Base-by-base conservation (phyloP, 345 rosid genomes). In the Viola odorata region DNA sequence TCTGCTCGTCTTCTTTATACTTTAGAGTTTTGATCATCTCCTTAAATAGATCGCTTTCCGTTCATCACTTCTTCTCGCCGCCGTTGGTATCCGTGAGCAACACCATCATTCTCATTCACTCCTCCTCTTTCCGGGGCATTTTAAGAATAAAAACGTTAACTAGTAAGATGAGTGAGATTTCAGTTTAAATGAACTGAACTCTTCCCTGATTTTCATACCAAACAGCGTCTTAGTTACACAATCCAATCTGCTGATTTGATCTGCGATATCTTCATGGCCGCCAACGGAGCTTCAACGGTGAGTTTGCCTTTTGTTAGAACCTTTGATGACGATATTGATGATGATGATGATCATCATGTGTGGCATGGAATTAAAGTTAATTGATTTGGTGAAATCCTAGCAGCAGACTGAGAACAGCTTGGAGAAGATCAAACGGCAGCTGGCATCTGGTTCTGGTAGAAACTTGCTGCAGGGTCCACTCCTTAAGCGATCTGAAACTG, bases 401-500 rank as follows among this genome's bases (percentile, higher is more conserved):
- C 42, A 63, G 66, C 68, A 75, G 61, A 78, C 87, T 6, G 90
- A 83, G 69, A 86, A 75, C 76, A 88, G 95, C 17, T 55, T 39
- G 82, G 99, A 91, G 73, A 91, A 75, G 91, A 91, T 95, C 82
- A 95, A 95, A 76, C 80, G 99, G 69, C 96, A 95, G 71, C 62
- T 95, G 52, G 94, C 97, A 39, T 84, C 97, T 6, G 96, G 96
- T 75, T 91, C 99, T 50, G 94, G 96, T 53, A 73, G 96, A 59
- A 86, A 79, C 61, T 77, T 91, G 78, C 73, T 95, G 57, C 97
- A 95, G 69, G 99, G 99, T 50, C 99, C 99, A 3, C 96, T 95
- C 67, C 91, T 81, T 64, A 95, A 95, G 84, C 95, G 99, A 75
- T 95, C 98, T 53, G 99, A 95, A 80, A 95, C 99, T 77, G 32